Percentiles rank a stretch among this genome's conserved stretches.
Conservation (phyloP, 2,329 filamentous ascomycete species). For the Pyricularia pennisetigena region DNA sequence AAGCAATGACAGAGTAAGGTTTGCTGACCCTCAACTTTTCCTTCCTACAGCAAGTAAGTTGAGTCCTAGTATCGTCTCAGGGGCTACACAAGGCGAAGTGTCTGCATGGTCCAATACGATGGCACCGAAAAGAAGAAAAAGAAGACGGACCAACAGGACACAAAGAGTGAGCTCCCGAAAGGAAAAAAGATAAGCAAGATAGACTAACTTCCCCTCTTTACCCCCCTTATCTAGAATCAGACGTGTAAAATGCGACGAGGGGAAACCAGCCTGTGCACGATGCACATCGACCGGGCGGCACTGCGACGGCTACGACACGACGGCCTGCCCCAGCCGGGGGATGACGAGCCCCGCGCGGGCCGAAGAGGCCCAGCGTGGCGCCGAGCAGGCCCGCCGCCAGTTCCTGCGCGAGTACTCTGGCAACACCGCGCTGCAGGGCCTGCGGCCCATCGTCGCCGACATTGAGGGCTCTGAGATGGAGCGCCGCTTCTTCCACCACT, state of each 20-base stretch:
- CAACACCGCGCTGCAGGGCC: conserved; percentile 15
- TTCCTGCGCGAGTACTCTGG: conserved; percentile 16
- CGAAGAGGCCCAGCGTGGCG: conserved; percentile 10
- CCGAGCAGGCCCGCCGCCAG: conserved; percentile 15
- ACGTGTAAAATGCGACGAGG: conserved; percentile 25
- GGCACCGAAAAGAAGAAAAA: background rate
- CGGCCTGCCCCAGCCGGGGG: conserved; percentile 8
- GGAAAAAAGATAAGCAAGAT: conserved; percentile 11
- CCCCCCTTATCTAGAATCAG: conserved; percentile 18
- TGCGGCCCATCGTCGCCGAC: conserved; percentile 23
- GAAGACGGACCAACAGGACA: background rate
- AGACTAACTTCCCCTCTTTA: background rate
- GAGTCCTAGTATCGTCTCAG: background rate
- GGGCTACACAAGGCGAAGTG: background rate
- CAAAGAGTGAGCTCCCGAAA: background rate
- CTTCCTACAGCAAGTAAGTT: conserved; percentile 17
- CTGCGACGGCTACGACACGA: conserved; percentile 25
- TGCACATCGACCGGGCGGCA: conserved; percentile 23
- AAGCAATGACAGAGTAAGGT: background rate
- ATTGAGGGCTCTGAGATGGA: conserved; percentile 24
- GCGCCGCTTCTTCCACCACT: conserved; percentile 24
- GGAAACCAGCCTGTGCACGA: conserved; percentile 21
- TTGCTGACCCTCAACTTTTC: conserved; percentile 7
- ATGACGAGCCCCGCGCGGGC: conserved; percentile 6
- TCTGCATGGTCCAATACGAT: background rate